These are phyloP conservation scores for Paecilomyces dactylethromorphus DNA, from an alignment of 2,329 filamentous ascomycete genomes.

Conservation along the genomic window DNA sequence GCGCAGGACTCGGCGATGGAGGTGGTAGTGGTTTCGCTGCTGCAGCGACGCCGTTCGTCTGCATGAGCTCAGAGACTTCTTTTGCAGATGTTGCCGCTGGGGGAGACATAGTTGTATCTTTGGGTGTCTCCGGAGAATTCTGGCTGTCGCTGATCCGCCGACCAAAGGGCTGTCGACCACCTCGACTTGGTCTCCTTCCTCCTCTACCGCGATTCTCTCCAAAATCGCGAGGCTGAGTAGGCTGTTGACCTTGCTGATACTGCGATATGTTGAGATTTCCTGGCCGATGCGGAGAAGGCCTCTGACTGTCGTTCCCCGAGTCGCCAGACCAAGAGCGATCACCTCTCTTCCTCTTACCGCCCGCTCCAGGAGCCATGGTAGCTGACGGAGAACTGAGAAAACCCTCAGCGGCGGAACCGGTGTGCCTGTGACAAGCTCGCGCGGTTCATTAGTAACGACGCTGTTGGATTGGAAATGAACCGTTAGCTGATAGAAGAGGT, in stretches of 20 bases:
- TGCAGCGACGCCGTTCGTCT: conserved; percentile 20
- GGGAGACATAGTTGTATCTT: conserved; percentile 25
- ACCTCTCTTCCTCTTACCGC: conserved; percentile 50
- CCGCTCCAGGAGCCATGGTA: conserved; percentile 45
- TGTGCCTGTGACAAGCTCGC: conserved; percentile 16
- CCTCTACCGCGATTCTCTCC: conserved; percentile 32
- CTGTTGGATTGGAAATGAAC: conserved; percentile 1
- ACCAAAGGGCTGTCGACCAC: conserved; percentile 28
- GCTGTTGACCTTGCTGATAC: conserved; percentile 36
- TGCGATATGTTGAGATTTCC: conserved; percentile 47
- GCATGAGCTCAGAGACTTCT: conserved; percentile 21
- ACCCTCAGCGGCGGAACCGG: conserved; percentile 18
- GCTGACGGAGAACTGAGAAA: conserved; percentile 16
- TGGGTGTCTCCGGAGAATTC: conserved; percentile 23
- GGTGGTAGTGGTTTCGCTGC: conserved; percentile 9
- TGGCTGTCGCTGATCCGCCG: conserved; percentile 31
- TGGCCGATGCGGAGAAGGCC: conserved; percentile 43
- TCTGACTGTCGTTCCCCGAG: conserved; percentile 30
- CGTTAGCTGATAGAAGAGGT: neutral
- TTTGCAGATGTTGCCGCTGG: conserved; percentile 19
- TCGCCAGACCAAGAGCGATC: conserved; percentile 40
- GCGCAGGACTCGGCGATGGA: conserved; percentile 14
- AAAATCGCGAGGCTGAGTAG: conserved; percentile 27
- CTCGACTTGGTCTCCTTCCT: conserved; percentile 32
- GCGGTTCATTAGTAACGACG: conserved; percentile 22